These are phyloP conservation scores for Floccularia luteovirens DNA, from an alignment of 768 basidiomycete species.

Conservation along the genomic window DNA sequence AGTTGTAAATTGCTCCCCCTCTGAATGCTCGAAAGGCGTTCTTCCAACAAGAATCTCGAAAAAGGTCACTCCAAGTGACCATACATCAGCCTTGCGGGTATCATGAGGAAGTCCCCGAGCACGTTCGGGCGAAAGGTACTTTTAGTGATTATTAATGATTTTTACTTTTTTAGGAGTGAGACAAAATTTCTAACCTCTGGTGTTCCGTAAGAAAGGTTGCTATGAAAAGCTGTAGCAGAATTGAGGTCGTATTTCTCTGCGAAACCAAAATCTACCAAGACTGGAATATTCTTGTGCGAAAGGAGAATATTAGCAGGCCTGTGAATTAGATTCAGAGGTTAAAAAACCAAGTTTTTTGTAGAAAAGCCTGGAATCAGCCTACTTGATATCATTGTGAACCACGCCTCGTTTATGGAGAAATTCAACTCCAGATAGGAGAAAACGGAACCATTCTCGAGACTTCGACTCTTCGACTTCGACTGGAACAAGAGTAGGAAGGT, in stretches of 20 bases:
- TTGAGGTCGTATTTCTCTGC: conserved; percentile 76
- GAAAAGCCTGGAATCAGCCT: conserved; percentile 16
- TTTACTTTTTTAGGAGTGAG: background rate
- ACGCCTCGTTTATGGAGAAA: conserved; percentile 81
- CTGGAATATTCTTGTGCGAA: conserved; percentile 67
- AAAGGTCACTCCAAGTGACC: conserved; percentile 84
- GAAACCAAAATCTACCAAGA: conserved; percentile 95
- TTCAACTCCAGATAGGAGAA: conserved; percentile 73
- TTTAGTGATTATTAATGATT: conserved; percentile 6
- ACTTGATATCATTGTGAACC: conserved; percentile 95
- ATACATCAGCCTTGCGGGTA: conserved; percentile 85
- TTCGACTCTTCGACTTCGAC: conserved; percentile 79
- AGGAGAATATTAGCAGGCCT: conserved; percentile 94
- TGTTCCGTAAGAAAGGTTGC: conserved; percentile 83
- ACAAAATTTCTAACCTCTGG: conserved; percentile 63
- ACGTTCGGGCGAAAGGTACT: conserved; percentile 92
- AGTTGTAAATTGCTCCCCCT: conserved; percentile 70
- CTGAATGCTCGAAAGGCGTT: conserved; percentile 84
- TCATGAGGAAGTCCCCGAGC: conserved; percentile 87
- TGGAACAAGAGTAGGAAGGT: conserved; percentile 77
- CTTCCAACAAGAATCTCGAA: conserved; percentile 92
- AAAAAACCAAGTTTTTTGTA: conserved; percentile 1
- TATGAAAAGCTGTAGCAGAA: conserved; percentile 64
- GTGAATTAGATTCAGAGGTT: conserved; percentile 3
- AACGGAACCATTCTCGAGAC: conserved; percentile 77